These are phyloP conservation scores for Rhodotorula taiwanensis DNA, from an alignment of 768 basidiomycete species.

Conservation along the genomic window DNA sequence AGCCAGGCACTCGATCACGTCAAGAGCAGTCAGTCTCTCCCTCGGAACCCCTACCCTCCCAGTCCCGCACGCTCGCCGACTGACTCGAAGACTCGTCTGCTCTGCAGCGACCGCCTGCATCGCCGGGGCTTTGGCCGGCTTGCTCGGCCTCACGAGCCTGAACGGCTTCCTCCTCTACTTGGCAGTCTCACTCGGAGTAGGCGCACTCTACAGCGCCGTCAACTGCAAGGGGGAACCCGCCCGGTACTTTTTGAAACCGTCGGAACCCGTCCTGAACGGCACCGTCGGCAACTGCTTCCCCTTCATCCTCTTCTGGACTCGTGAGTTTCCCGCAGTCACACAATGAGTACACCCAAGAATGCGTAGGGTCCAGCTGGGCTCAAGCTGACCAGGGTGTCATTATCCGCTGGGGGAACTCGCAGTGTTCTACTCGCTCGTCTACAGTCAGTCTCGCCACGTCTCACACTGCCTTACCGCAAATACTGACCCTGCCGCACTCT, in stretches of 20 bases:
- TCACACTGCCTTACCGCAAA: neutral
- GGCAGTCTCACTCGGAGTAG: conserved; percentile 11
- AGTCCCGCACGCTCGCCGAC: neutral
- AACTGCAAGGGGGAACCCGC: neutral
- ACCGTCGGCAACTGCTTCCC: conserved; percentile 17
- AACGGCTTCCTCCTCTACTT: conserved; percentile 31
- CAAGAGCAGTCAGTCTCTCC: conserved; percentile 24
- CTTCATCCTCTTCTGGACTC: conserved; percentile 27
- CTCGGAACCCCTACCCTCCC: neutral
- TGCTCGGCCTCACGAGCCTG: conserved; percentile 34
- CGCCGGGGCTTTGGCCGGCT: conserved; percentile 24
- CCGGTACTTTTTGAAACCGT: conserved; percentile 11
- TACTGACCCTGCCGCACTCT: neutral
- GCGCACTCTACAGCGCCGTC: conserved; percentile 1
- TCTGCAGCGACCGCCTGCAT: conserved; percentile 24
- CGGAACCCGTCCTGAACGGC: conserved; percentile 12
- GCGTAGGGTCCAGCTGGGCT: too few relatives aligned
- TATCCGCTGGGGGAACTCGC: neutral
- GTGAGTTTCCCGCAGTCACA: conserved; percentile 14
- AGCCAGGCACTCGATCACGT: conserved; percentile 26
- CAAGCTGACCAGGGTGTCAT: neutral
- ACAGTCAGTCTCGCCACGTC: neutral
- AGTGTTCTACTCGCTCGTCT: conserved; percentile 29
- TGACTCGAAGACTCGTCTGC: neutral
- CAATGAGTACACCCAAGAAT: too few relatives aligned